Percentiles rank a stretch among this genome's conserved stretches.
phyloP scores from a whole-genome alignment of 2,329 filamentous ascomycete genomes.

The Parafenestella ontariensis region DNA sequence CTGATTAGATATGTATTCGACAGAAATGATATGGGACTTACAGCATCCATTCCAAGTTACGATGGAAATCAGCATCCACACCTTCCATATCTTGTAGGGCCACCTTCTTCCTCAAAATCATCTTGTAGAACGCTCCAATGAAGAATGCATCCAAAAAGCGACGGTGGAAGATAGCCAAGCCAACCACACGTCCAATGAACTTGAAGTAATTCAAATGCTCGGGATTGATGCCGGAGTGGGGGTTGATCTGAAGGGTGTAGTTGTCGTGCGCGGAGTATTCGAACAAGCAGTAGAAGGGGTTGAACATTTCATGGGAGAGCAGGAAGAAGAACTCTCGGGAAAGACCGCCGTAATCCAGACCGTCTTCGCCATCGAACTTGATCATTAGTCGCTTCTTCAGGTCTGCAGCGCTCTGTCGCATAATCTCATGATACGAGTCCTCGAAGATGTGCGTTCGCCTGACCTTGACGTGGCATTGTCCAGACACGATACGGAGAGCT shows the following conservation, averaged over 20 bases:
- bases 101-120: constrained; percentile 95
- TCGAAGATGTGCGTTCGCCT: constrained; percentile 97
- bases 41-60: constrained; percentile 95
- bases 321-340: constrained; percentile 99
- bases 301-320: constrained; percentile 99
- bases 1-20: constrained; percentile 6
- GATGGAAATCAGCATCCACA: constrained; percentile 96
- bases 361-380: constrained; percentile 98
- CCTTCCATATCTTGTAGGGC: constrained; percentile 96
- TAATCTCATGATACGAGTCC: constrained; percentile 98
- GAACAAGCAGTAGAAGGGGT: constrained; percentile 99
- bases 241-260: constrained; percentile 99
- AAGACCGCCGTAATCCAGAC: constrained; percentile 95
- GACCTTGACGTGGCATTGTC: constrained; percentile 98
- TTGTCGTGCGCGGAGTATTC: constrained; percentile 99
- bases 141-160: constrained; percentile 99
- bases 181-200: constrained; percentile 97
- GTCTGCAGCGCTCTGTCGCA: constrained; percentile 92
- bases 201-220: constrained; percentile 99
- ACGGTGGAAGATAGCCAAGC: constrained; percentile 95
- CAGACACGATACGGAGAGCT: constrained; percentile 90
- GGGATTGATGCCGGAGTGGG: constrained; percentile 97
- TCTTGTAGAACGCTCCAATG: constrained; percentile 99
- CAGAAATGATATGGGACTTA: constrained; percentile 45
- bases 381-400: constrained; percentile 99